phyloP scores from a whole-genome alignment of 2,329 filamentous ascomycete species.

The Apiospora rasikravindrae region DNA sequence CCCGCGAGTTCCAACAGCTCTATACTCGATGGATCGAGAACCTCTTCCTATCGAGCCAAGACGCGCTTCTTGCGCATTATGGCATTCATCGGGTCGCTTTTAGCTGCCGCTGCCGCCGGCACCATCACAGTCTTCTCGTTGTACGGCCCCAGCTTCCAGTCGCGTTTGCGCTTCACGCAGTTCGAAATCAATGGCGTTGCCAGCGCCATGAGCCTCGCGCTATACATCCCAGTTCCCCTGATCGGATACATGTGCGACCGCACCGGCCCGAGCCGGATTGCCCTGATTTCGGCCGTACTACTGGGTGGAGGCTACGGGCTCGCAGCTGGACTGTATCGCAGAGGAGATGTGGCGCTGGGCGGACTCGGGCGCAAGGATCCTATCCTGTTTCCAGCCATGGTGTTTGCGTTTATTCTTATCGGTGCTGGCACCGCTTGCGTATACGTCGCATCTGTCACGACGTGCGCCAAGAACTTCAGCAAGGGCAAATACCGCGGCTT shows the following conservation, averaged over 20 bases:
- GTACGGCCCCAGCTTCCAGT: conserved; percentile 90
- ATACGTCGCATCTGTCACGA: conserved; percentile 91
- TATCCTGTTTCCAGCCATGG: conserved; percentile 82
- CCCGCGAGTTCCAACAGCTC: conserved; percentile 36
- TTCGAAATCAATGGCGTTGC: conserved; percentile 88
- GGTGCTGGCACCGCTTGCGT: conserved; percentile 85
- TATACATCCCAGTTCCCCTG: conserved; percentile 90
- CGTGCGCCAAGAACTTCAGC: conserved; percentile 97
- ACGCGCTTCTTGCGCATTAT: conserved; percentile 43
- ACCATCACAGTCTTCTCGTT: conserved; percentile 93
- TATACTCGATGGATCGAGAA: conserved; percentile 33
- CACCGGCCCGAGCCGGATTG: conserved; percentile 78
- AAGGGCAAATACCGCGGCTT: conserved; percentile 85
- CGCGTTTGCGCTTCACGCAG: conserved; percentile 84
- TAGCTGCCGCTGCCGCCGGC: conserved; percentile 77
- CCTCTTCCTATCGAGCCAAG: conserved; percentile 31
- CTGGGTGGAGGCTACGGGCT: conserved; percentile 84
- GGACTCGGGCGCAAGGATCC: conserved; percentile 47
- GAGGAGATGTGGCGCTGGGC: conserved; percentile 42
- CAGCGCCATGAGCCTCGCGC: conserved; percentile 83
- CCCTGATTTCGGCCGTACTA: conserved; percentile 71
- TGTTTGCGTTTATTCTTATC: conserved; percentile 81
- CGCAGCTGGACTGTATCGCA: conserved; percentile 77
- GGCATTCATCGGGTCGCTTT: conserved; percentile 60
- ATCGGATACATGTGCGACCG: conserved; percentile 94